Percentiles rank a stretch among this genome's conserved stretches.
These are phyloP conservation scores for Coemansia guatemalensis DNA, from an alignment of 192 early-diverging fungal species.

Conservation along the genomic window DNA sequence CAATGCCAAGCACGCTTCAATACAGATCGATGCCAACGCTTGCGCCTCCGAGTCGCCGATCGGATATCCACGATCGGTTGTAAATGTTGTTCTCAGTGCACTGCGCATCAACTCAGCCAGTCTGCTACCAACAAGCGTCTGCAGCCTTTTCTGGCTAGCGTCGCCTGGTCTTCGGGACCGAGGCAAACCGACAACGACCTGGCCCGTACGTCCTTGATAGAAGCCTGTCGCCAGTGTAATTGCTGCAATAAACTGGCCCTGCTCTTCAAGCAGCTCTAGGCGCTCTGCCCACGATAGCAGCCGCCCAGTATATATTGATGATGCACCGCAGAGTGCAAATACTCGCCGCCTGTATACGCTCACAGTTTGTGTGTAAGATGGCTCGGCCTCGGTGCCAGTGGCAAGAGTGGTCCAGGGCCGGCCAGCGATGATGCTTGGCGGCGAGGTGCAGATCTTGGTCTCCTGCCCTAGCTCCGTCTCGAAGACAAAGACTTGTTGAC, in stretches of 20 bases:
- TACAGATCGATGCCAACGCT: conserved; percentile 31
- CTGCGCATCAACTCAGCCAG: conserved; percentile 34
- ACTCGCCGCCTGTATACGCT: conserved; percentile 35
- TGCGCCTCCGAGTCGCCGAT: conserved; percentile 16
- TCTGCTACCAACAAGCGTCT: conserved; percentile 29
- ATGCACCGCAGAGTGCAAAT: conserved; percentile 36
- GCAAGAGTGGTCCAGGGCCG: conserved; percentile 50
- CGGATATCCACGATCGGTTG: background rate
- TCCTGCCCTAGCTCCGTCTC: conserved; percentile 33
- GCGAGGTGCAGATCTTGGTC: conserved; percentile 34
- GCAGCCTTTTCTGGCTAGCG: conserved; percentile 14
- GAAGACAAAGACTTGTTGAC: conserved; percentile 51
- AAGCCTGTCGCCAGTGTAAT: conserved; percentile 48
- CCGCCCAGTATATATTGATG: conserved; percentile 38
- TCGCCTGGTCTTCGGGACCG: conserved; percentile 13
- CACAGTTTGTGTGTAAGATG: conserved; percentile 39
- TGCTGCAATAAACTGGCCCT: conserved; percentile 30
- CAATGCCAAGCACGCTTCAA: conserved; percentile 39
- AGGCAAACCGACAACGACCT: conserved; percentile 47
- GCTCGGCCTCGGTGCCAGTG: conserved; percentile 50
- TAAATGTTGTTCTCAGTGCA: conserved; percentile 20
- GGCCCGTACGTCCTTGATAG: conserved; percentile 40
- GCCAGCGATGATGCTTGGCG: conserved; percentile 35
- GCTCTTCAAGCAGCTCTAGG: conserved; percentile 32
- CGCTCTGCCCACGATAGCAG: conserved; percentile 51